These are phyloP conservation scores for Metschnikowia lachancei DNA, from an alignment of 805 yeast species.

Conservation along the genomic window DNA sequence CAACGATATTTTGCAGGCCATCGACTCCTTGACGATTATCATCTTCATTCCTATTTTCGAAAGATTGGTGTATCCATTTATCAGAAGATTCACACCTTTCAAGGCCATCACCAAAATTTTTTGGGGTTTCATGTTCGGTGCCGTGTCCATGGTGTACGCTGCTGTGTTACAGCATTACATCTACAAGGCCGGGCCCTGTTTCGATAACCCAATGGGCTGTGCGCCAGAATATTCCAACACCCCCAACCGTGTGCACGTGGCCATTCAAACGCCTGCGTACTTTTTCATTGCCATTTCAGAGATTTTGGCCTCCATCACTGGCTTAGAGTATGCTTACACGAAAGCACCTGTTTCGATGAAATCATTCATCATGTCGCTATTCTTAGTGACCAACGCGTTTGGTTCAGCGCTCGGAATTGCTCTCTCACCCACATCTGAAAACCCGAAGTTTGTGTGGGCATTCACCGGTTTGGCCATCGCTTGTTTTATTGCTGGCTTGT, in stretches of 20 bases:
- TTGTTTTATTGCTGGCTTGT: constrained; percentile 55
- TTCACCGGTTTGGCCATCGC: constrained; percentile 62
- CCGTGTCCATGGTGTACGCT: constrained; percentile 69
- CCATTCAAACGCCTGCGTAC: constrained; percentile 71
- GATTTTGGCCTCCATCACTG: constrained; percentile 76
- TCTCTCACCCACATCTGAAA: constrained; percentile 59
- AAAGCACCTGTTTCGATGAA: constrained; percentile 74
- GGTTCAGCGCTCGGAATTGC: constrained; percentile 79
- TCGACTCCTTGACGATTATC: constrained; percentile 73
- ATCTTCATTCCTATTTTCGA: constrained; percentile 73
- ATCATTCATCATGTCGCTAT: constrained; percentile 61
- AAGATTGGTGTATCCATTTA: constrained; percentile 48
- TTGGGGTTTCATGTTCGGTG: constrained; percentile 64
- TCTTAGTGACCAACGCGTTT: constrained; percentile 69
- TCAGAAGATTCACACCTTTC: constrained; percentile 50
- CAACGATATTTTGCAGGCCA: constrained; percentile 73
- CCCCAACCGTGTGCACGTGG: constrained; percentile 62
- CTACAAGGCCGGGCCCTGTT: constrained; percentile 73
- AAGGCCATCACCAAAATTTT: constrained; percentile 71
- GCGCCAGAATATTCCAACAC: constrained; percentile 28
- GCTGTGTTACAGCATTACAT: constrained; percentile 71
- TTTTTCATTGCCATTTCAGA: constrained; percentile 71
- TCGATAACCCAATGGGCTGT: constrained; percentile 58
- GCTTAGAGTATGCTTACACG: constrained; percentile 80
- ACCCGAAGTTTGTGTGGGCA: constrained; percentile 71